Evolutionary conservation across 495 filamentous ascomycete genomes (phyloP).

Genomic region (Apodospora peruviana): DNA sequence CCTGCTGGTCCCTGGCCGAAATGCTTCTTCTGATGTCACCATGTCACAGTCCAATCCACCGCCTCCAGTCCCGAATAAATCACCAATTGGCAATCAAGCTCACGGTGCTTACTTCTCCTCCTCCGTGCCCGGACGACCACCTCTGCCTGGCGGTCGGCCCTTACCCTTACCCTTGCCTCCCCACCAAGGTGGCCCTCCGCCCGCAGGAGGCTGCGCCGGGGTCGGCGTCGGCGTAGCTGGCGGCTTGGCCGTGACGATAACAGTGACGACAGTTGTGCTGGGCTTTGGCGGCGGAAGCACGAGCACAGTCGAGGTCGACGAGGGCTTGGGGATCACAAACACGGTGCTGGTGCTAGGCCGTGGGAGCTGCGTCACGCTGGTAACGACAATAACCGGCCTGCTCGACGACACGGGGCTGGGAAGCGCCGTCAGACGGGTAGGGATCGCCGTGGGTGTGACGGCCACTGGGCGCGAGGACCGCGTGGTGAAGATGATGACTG

Average conservation of each 20-base stretch:
- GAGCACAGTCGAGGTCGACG: neutral
- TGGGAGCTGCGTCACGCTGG: conserved; percentile 9
- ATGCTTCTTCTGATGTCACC: too few relatives aligned
- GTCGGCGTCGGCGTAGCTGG: neutral
- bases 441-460: neutral
- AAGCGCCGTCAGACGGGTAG: neutral
- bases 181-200: neutral
- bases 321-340: neutral
- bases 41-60: too few relatives aligned
- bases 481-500: too few relatives aligned
- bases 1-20: too few relatives aligned
- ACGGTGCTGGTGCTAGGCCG: conserved; percentile 1
- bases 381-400: conserved; percentile 7
- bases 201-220: neutral
- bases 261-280: conserved; percentile 3
- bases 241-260: neutral
- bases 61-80: too few relatives aligned
- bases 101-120: too few relatives aligned
- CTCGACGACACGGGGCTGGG: neutral
- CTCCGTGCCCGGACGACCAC: too few relatives aligned
- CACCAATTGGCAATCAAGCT: too few relatives aligned
- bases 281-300: neutral
- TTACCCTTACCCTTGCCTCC: conserved; percentile 7
- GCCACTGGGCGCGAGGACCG: neutral
- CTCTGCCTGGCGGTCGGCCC: conserved; percentile 1